Conservation (phyloP, 2,329 filamentous ascomycete species). For the Fusarium algeriense region DNA sequence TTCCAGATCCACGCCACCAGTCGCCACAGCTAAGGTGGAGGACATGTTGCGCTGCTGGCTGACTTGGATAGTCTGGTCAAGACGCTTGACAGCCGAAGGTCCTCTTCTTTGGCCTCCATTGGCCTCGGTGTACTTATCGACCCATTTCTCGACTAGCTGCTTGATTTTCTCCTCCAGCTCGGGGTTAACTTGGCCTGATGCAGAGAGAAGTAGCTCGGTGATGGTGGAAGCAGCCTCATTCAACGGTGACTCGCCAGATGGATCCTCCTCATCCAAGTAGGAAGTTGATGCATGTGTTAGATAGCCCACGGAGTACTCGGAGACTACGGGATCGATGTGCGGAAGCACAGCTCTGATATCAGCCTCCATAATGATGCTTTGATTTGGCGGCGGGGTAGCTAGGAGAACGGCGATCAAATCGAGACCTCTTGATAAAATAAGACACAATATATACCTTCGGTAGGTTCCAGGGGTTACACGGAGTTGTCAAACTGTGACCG, state of each 20-base stretch:
- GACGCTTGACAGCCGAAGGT: slow-evolving; percentile 81
- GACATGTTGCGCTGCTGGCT: slow-evolving; percentile 95
- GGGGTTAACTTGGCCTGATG: slow-evolving; percentile 83
- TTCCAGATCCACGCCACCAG: slow-evolving; percentile 89
- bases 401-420: not conserved
- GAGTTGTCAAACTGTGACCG: slow-evolving; percentile 8
- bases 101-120: slow-evolving; percentile 79
- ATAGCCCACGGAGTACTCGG: slow-evolving; percentile 94
- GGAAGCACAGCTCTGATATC: slow-evolving; percentile 88
- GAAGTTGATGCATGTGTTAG: slow-evolving; percentile 91
- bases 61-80: slow-evolving; percentile 96
- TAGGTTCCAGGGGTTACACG: not conserved
- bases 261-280: slow-evolving; percentile 80
- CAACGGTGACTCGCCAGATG: slow-evolving; percentile 78
- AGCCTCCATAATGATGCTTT: slow-evolving; percentile 75
- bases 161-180: slow-evolving; percentile 83
- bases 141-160: slow-evolving; percentile 89
- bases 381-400: not conserved
- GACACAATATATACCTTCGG: not conserved
- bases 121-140: slow-evolving; percentile 80
- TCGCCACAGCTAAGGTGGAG: slow-evolving; percentile 89
- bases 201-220: slow-evolving; percentile 90
- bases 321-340: slow-evolving; percentile 87
- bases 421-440: not conserved
- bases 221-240: slow-evolving; percentile 86